Percentiles rank a stretch among this genome's conserved stretches.
Conservation (phyloP, 2,329 filamentous ascomycete species). For the Amauroascus niger region DNA sequence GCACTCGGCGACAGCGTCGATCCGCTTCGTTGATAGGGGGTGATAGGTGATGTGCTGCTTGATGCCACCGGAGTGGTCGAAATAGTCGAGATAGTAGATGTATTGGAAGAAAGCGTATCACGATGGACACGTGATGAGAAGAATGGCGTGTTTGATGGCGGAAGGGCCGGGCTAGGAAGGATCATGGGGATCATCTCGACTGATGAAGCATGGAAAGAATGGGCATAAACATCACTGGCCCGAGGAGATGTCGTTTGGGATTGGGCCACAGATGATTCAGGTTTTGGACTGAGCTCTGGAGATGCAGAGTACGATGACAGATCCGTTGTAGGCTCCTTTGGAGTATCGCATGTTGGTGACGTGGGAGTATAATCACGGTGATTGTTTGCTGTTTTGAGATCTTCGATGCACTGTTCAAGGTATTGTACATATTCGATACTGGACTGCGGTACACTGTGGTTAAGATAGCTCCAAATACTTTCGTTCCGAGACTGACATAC, state of each 20-base stretch:
- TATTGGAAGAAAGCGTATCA: conserved; percentile 8
- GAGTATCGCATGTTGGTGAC: conserved; percentile 20
- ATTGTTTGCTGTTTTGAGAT: conserved; percentile 54
- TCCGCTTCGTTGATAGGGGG: conserved; percentile 6
- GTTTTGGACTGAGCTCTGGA: conserved; percentile 26
- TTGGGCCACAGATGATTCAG: conserved; percentile 6
- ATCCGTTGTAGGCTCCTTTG: conserved; percentile 16
- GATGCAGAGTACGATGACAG: conserved; percentile 30
- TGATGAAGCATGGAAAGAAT: conserved; percentile 11
- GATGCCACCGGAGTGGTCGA: conserved; percentile 15
- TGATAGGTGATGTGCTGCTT: conserved; percentile 13
- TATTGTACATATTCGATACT: conserved; percentile 96
- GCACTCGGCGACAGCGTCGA: conserved; percentile 14
- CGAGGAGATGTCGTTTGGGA: conserved; percentile 10
- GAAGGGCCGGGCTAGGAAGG: conserved; percentile 31
- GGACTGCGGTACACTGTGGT: conserved; percentile 49
- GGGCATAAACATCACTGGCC: conserved; percentile 17
- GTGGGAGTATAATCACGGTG: conserved; percentile 17
- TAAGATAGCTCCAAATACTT: not conserved
- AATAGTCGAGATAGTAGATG: conserved; percentile 12
- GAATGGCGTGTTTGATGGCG: conserved; percentile 10
- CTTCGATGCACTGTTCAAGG: conserved; percentile 74
- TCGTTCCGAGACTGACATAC: conserved; percentile 40
- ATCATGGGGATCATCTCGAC: conserved; percentile 26
- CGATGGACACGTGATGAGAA: conserved; percentile 5